These are phyloP conservation scores for Rhizoclosmatium globosum DNA, from an alignment of 192 early-diverging fungal genomes.

Conservation along the genomic window DNA sequence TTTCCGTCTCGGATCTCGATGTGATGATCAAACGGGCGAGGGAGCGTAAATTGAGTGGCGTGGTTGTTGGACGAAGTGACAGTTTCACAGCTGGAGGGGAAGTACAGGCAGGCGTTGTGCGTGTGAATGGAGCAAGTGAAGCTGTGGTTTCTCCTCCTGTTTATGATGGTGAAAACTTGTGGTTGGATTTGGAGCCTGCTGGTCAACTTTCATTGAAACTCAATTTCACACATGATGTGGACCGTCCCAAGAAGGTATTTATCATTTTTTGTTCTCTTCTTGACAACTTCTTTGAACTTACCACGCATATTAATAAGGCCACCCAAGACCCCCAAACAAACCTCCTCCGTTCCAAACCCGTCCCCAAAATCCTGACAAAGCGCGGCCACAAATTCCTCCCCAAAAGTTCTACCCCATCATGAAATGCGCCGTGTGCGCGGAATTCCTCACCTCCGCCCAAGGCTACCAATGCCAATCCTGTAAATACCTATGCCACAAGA, in stretches of 20 bases:
- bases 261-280: not conserved
- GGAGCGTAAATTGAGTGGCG: not conserved
- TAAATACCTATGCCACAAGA: conserved; percentile 92
- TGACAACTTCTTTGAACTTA: not conserved
- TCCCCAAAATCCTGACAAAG: conserved; percentile 88
- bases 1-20: conserved; percentile 86
- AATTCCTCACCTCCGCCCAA: conserved; percentile 87
- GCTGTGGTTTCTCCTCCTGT: not conserved
- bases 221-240: conserved; percentile 65
- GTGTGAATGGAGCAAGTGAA: not conserved
- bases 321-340: conserved; percentile 13
- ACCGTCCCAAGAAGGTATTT: conserved; percentile 29
- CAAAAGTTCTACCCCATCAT: conserved; percentile 95
- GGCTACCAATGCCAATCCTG: conserved; percentile 97
- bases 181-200: conserved; percentile 93
- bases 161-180: conserved; percentile 74
- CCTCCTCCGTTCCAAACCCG: conserved; percentile 65
- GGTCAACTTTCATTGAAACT: conserved; percentile 88
- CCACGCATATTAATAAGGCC: not conserved
- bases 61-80: conserved; percentile 8
- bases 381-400: conserved; percentile 95
- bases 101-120: conserved; percentile 24
- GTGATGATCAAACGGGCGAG: conserved; percentile 70
- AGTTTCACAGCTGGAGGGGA: not conserved
- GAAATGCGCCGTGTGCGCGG: conserved; percentile 95